Percentiles rank a stretch among this genome's conserved stretches.
These are phyloP conservation scores for Dorcoceras hygrometricum DNA, from an alignment of 257 asterid genomes.

Conservation along the genomic window DNA sequence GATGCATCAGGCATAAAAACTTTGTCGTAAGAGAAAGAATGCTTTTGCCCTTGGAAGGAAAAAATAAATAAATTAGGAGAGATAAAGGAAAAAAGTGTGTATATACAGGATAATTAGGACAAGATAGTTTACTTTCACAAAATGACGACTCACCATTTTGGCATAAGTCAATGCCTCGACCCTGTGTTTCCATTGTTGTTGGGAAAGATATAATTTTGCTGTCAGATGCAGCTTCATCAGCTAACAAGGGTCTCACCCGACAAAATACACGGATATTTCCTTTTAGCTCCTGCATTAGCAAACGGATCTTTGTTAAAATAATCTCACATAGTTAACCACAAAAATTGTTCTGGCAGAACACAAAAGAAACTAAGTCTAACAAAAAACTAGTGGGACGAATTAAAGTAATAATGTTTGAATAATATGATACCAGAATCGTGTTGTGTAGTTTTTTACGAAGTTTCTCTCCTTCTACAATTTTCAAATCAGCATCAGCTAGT, in stretches of 20 bases:
- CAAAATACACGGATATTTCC: constrained; percentile 95
- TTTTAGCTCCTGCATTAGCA: constrained; percentile 68
- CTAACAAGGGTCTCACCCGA: constrained; percentile 81
- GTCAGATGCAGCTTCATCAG: constrained; percentile 69
- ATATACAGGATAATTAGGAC: neutral
- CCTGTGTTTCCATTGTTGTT: constrained; percentile 56
- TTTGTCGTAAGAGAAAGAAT: constrained; percentile 82
- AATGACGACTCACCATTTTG: constrained; percentile 60
- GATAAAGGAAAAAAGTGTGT: neutral
- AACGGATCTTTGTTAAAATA: constrained; percentile 1
- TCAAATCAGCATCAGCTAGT: constrained; percentile 72
- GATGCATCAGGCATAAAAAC: constrained; percentile 80
- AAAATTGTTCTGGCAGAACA: neutral
- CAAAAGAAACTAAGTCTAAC: neutral
- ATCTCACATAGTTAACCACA: neutral
- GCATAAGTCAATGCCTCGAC: constrained; percentile 71
- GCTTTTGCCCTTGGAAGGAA: constrained; percentile 60
- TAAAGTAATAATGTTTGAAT: neutral
- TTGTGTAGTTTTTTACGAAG: constrained; percentile 89
- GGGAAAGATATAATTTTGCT: constrained; percentile 75
- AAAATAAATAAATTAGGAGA: constrained; percentile 18
- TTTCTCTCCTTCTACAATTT: constrained; percentile 79
- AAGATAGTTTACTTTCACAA: neutral
- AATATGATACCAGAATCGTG: constrained; percentile 71
- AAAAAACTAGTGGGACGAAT: constrained; percentile 4